Evolutionary conservation across 208 protist genomes (phyloP).

Genomic region (Trypanosoma caninum): DNA sequence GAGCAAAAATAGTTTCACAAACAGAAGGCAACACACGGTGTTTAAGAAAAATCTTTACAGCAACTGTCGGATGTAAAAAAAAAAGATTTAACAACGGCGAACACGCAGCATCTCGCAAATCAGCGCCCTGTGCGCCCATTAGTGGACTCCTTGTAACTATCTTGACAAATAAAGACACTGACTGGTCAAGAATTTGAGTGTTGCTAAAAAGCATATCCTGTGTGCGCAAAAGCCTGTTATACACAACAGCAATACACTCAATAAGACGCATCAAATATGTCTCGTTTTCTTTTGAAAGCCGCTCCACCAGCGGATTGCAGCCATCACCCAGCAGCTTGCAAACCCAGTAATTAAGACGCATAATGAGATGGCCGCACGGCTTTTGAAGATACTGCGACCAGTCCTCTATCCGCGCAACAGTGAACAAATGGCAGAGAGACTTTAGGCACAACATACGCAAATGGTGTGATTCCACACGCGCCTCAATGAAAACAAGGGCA

Average conservation of each 20-base stretch:
- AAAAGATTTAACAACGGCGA: conserved; percentile 21
- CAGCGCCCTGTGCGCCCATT: conserved; percentile 7
- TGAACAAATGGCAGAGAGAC: conserved; percentile 36
- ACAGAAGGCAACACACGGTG: conserved; percentile 20
- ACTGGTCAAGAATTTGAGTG: conserved; percentile 9
- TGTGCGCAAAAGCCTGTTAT: conserved; percentile 14
- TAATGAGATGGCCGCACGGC: conserved; percentile 8
- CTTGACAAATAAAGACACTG: conserved; percentile 4
- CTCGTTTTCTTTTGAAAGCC: conserved; percentile 19
- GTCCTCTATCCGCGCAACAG: conserved; percentile 20
- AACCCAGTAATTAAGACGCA: conserved; percentile 11
- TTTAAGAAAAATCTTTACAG: conserved; percentile 22
- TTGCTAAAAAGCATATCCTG: conserved; percentile 4
- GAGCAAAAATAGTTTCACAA: conserved; percentile 3
- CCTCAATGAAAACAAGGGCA: conserved; percentile 31
- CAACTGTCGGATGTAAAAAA: conserved; percentile 11
- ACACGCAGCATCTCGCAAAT: conserved; percentile 21
- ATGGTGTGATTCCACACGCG: conserved; percentile 37
- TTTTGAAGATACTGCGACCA: conserved; percentile 18
- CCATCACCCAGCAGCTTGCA: not conserved
- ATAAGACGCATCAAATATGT: conserved; percentile 19
- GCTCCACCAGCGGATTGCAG: not conserved
- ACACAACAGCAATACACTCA: conserved; percentile 21
- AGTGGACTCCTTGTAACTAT: conserved; percentile 8
- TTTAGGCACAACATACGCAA: conserved; percentile 50